phyloP scores from a whole-genome alignment of 805 yeast species.

The Wickerhamomyces xylosicus region DNA sequence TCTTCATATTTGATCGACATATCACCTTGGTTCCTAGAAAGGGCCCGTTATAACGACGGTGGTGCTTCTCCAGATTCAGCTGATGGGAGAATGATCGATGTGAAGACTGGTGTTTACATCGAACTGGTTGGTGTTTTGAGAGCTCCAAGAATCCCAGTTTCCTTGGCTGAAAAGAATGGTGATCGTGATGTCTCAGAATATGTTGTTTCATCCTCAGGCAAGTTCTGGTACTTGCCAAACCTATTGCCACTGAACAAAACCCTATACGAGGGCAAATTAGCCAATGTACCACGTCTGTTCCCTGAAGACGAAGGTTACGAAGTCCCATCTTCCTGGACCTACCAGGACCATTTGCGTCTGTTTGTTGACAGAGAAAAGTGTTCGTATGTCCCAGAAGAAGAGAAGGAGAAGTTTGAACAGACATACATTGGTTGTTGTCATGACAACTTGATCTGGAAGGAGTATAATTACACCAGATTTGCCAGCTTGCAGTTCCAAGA shows the following conservation, averaged over 20 bases:
- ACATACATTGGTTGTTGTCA: slow-evolving; percentile 33
- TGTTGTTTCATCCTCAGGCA: slow-evolving; percentile 27
- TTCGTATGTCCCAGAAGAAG: slow-evolving; percentile 30
- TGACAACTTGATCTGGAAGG: slow-evolving; percentile 27
- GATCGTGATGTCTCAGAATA: slow-evolving; percentile 14
- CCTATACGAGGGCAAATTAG: slow-evolving; percentile 45
- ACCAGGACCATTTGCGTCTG: slow-evolving; percentile 25
- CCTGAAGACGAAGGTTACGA: slow-evolving; percentile 33
- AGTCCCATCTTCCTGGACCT: slow-evolving; percentile 21
- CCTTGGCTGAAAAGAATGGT: slow-evolving; percentile 3
- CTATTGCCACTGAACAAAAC: slow-evolving; percentile 44
- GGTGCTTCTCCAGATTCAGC: slow-evolving; percentile 31
- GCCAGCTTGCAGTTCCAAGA: slow-evolving; percentile 14
- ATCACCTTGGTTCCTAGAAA: slow-evolving; percentile 38
- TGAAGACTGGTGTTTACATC: slow-evolving; percentile 46
- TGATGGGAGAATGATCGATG: slow-evolving; percentile 51
- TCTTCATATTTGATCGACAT: slow-evolving; percentile 33
- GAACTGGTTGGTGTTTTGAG: slow-evolving; percentile 40
- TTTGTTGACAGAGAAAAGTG: slow-evolving; percentile 29
- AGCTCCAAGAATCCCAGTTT: slow-evolving; percentile 17
- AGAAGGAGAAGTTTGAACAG: slow-evolving; percentile 23
- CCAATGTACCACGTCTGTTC: slow-evolving; percentile 33
- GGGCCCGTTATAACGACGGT: slow-evolving; percentile 37
- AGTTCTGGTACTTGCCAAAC: slow-evolving; percentile 38
- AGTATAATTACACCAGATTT: slow-evolving; percentile 24